Evolutionary conservation across 1,284 basidiomycete genomes (phyloP).

Genomic region (Microbotryum saponariae): DNA sequence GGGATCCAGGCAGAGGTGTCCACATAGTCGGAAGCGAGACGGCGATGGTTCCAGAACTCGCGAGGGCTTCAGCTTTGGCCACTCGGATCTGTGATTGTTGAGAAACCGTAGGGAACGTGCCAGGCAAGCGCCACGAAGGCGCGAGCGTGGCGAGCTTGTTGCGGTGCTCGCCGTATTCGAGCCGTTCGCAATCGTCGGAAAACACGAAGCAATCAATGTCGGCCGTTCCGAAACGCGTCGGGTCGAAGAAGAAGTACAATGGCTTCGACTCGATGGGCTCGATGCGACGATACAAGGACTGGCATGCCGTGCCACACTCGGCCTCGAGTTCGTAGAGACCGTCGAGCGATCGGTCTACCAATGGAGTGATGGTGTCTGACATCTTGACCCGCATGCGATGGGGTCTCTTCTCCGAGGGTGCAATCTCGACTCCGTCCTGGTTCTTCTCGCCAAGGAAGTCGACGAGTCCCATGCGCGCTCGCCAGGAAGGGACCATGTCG

Average conservation of each 20-base stretch:
- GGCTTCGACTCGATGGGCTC: constrained; percentile 46
- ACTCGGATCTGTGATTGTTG: no score
- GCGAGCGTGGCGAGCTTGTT: constrained; percentile 62
- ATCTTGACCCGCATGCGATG: no score
- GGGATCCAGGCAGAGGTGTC: neutral
- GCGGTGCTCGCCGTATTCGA: constrained; percentile 70
- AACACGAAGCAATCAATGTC: constrained; percentile 72
- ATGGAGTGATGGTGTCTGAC: constrained; percentile 17
- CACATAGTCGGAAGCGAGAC: neutral
- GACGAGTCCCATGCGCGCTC: constrained; percentile 70
- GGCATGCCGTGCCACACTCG: constrained; percentile 81
- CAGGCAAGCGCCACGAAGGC: constrained; percentile 55
- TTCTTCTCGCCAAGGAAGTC: constrained; percentile 61
- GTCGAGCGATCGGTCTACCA: constrained; percentile 62
- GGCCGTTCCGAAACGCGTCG: constrained; percentile 65
- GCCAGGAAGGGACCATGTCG: constrained; percentile 73
- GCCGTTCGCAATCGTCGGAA: constrained; percentile 63
- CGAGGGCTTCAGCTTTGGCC: no score
- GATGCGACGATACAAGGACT: constrained; percentile 67
- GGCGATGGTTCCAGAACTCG: neutral
- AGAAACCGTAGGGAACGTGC: constrained; percentile 41
- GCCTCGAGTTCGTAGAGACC: constrained; percentile 72
- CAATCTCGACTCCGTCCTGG: constrained; percentile 59
- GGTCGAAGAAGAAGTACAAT: constrained; percentile 76
- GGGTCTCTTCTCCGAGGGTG: neutral